Evolutionary conservation across 768 basidiomycete genomes (phyloP), one percentile per base, ranked within the genome.

Genomic region (Phylloporus scabripes): DNA sequence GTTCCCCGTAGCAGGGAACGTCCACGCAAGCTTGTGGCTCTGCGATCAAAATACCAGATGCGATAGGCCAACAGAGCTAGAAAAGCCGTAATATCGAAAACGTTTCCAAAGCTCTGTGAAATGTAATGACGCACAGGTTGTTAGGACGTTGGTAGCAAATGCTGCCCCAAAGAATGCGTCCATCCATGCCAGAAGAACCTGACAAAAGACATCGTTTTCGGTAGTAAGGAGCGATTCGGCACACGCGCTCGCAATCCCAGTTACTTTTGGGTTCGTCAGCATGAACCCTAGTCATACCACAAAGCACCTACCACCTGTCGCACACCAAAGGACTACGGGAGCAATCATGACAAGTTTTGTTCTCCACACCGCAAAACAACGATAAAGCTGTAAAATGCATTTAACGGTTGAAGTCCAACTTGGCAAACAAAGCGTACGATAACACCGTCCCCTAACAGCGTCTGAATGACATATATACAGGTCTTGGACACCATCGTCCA

Each of bases 311-410:
- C 54, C 48, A 28, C 33, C 41, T 11, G 24, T 20, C 0, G 26
- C 24, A 21, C 31, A 7, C 54, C 54, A 55, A 40, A 55, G 45
- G 14, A 49, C 4, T 2, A n/a, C 32, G 24, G 54, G 54, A 11
- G 54, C 29, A 8, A 55, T 26, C 41, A 49, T 49, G 34, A 49
- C 48, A 28, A 28, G 26, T 42, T 37, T 49, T 8, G 48, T 42
- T 37, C 29, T 33, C 51, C 54, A 55, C 7, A 49, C 45, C 39
- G 20, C 31, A 33, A 49, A 44, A 26, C 54, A 54, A 8, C 54
- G 54, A 26, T 55, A 54, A 40, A 55, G 44, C 54, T 55, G 37
- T 28, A 5, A 34, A 12, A 32, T 17, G 5, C 6, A 20, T 12
- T 49, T 3, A 34, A 20, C 7, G 7, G 29, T n/a, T 6, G 21